These are phyloP conservation scores for Colletotrichum agaves DNA, from an alignment of 2,329 filamentous ascomycete species.

Conservation along the genomic window DNA sequence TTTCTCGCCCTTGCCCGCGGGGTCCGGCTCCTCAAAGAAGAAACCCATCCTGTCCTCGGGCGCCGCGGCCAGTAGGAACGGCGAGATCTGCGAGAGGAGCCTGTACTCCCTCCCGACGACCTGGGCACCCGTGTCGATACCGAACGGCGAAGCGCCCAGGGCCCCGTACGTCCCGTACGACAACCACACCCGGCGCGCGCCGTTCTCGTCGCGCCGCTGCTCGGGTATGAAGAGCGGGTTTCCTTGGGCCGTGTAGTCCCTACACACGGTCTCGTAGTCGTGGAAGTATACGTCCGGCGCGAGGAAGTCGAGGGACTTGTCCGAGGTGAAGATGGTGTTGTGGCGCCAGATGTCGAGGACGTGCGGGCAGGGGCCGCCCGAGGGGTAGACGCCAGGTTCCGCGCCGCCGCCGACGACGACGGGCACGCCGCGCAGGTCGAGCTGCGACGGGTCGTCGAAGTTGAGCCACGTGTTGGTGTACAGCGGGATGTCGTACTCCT, in stretches of 20 bases:
- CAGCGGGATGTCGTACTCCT: conserved; percentile 46
- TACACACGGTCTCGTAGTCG: conserved; percentile 56
- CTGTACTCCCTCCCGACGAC: conserved; percentile 45
- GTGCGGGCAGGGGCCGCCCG: conserved; percentile 48
- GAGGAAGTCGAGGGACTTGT: conserved; percentile 55
- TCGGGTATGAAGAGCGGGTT: conserved; percentile 64
- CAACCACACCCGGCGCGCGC: conserved; percentile 54
- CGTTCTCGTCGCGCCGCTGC: conserved; percentile 60
- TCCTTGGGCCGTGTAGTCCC: conserved; percentile 53
- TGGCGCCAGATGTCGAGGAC: conserved; percentile 53
- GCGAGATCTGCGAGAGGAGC: conserved; percentile 44
- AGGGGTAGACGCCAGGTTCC: conserved; percentile 50
- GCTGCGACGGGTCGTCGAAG: conserved; percentile 44
- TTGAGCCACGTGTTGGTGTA: conserved; percentile 53
- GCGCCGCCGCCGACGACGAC: conserved; percentile 49
- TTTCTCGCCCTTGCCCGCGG: conserved; percentile 40
- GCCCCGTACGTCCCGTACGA: conserved; percentile 53
- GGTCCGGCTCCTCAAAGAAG: conserved; percentile 47
- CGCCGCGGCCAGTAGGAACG: conserved; percentile 44
- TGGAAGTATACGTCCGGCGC: conserved; percentile 61
- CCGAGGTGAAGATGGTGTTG: conserved; percentile 43
- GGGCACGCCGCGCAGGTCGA: conserved; percentile 47
- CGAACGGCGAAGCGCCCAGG: conserved; percentile 53
- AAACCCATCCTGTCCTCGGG: conserved; percentile 50
- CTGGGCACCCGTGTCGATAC: conserved; percentile 50